Evolutionary conservation across 2,329 filamentous ascomycete genomes (phyloP), one percentile per base, ranked within the genome.

Genomic region (Penicillium sp.): DNA sequence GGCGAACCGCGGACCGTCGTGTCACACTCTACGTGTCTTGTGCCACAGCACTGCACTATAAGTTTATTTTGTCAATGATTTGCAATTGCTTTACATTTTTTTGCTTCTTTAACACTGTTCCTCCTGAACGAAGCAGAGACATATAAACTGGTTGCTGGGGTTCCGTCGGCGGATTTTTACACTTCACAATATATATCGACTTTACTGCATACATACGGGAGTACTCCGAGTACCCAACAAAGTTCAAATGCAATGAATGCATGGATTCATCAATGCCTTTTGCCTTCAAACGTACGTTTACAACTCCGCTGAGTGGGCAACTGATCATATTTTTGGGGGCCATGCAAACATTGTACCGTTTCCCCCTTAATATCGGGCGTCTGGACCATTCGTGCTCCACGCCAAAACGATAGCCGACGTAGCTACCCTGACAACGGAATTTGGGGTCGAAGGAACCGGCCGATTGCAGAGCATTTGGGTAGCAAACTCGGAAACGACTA

Each of bases 381-480:
- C 37, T 41, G 37, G 19, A 41, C 37, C 37, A 11, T 21, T 22
- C 19, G 8, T 21, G 19, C 37, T 41, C 37, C 54, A 48, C 43
- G 48, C 19, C 27, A 50, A 52, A 52, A 43, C 39, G 44, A 53
- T 57, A 53, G 55, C 37, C 11, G 4, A 13, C 19, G 37, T 33
- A 24, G 56, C 52, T 58, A 52, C 47, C 56, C 57, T 43, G 57
- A 52, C 57, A 59, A 59, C 57, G 29, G 22, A 26, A n/a, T 50
- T 31, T 21, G 33, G 22, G 21, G n/a, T 31, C 33, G 47, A 48
- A 24, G 52, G 35, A 51, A 41, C 24, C 57, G 45, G 57, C 35
- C 39, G 33, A 16, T 24, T 52, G 49, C 57, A 59, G 43, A 46
- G 5, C n/a, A 51, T 41, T 41, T 21, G 7, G 31, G 29, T 9